These are phyloP conservation scores for Didymella arachidicola DNA, from an alignment of 2,329 filamentous ascomycete genomes.

Conservation along the genomic window DNA sequence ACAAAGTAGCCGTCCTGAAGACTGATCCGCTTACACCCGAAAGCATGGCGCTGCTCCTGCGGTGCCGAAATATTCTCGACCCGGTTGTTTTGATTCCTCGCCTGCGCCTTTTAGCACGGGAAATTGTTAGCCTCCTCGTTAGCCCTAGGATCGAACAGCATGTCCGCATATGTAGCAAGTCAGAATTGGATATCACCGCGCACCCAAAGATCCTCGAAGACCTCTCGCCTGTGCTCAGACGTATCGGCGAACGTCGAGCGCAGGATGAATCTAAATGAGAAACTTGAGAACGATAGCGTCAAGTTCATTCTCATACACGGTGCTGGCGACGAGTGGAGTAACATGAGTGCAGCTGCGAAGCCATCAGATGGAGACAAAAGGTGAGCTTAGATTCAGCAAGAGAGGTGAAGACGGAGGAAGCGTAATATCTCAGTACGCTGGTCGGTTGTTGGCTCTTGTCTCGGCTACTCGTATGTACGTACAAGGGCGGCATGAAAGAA, in stretches of 20 bases:
- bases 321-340: background rate
- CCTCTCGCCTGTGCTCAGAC: constrained; percentile 23
- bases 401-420: background rate
- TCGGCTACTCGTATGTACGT: background rate
- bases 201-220: constrained; percentile 32
- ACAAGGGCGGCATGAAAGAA: background rate
- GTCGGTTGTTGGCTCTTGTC: background rate
- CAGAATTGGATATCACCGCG: constrained; percentile 36
- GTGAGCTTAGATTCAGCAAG: background rate
- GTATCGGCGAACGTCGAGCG: constrained; percentile 32
- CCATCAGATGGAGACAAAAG: background rate
- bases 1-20: constrained; percentile 47
- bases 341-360: background rate
- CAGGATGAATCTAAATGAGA: constrained; percentile 32
- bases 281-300: constrained; percentile 37
- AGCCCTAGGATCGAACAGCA: constrained; percentile 46
- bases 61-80: constrained; percentile 54
- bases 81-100: constrained; percentile 46
- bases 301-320: constrained; percentile 14
- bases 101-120: constrained; percentile 52
- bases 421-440: background rate
- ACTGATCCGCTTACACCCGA: constrained; percentile 34
- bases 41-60: constrained; percentile 37
- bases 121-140: constrained; percentile 55
- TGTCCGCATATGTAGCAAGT: constrained; percentile 45